phyloP scores from a whole-genome alignment of 768 basidiomycete genomes.

The Mycena rebaudengoi region DNA sequence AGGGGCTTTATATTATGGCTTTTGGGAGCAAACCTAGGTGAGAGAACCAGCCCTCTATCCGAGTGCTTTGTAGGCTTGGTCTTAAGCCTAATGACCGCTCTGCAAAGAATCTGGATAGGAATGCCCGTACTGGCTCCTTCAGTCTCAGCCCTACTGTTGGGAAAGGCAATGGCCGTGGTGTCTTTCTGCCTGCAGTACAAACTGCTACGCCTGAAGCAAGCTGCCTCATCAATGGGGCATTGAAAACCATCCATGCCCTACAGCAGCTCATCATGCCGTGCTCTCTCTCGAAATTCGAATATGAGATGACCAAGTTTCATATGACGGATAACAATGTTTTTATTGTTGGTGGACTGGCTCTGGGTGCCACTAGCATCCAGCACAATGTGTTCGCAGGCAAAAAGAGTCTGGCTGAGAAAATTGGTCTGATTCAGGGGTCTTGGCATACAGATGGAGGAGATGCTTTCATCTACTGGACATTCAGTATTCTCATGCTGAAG shows the following conservation, averaged over 20 bases:
- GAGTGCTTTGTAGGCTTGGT: background rate
- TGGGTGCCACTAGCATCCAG: background rate
- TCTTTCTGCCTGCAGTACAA: background rate
- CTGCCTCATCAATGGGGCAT: background rate
- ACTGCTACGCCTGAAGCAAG: background rate
- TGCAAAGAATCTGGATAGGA: background rate
- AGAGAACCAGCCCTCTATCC: background rate
- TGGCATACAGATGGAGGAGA: background rate
- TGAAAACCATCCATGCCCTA: background rate
- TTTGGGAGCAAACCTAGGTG: background rate
- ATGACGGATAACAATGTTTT: background rate
- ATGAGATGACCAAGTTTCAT: background rate
- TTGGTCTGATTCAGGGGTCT: background rate
- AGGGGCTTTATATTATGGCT: background rate
- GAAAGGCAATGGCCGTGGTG: background rate
- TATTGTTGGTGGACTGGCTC: background rate
- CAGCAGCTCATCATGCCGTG: slow-evolving; percentile 12
- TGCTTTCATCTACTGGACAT: background rate
- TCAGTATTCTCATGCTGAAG: background rate
- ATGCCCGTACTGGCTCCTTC: background rate
- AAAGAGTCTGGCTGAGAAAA: background rate
- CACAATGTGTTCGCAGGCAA: too few species aligned
- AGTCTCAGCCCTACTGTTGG: background rate
- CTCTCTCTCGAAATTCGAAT: background rate
- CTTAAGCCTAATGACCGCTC: background rate